phyloP scores from a whole-genome alignment of 805 yeast genomes.

The Lipomyces yamadae region DNA sequence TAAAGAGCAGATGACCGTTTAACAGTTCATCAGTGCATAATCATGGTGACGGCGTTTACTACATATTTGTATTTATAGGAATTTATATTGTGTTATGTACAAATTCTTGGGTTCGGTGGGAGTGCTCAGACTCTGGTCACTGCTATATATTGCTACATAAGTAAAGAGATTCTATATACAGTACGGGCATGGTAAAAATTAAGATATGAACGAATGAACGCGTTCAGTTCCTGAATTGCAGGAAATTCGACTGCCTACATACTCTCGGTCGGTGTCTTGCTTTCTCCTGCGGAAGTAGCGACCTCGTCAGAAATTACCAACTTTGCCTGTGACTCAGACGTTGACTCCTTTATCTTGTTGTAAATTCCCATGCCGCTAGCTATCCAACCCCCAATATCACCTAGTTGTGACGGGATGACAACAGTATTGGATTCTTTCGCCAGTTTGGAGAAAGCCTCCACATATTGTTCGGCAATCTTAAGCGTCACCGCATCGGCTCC shows the following conservation, averaged over 20 bases:
- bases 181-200: neutral
- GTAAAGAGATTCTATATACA: neutral
- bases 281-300: neutral
- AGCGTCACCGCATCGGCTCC: conserved; percentile 77
- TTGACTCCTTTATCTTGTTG: conserved; percentile 51
- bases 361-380: conserved; percentile 78
- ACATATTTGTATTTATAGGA: conserved; percentile 1
- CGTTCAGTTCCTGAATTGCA: neutral
- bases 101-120: neutral
- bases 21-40: neutral
- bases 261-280: neutral
- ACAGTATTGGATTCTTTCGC: conserved; percentile 83
- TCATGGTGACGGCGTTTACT: conserved; percentile 4
- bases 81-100: neutral
- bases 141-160: neutral
- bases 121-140: neutral
- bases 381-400: conserved; percentile 74
- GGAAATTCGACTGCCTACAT: neutral
- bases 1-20: neutral
- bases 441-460: conserved; percentile 77
- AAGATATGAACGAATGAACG: neutral
- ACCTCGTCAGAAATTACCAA: neutral
- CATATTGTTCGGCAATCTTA: conserved; percentile 82
- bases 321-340: neutral
- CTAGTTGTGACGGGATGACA: conserved; percentile 74